Evolutionary conservation across 2,329 filamentous ascomycete genomes (phyloP), one percentile per base, ranked within the genome.

Genomic region (Aureobasidium mangrovei): DNA sequence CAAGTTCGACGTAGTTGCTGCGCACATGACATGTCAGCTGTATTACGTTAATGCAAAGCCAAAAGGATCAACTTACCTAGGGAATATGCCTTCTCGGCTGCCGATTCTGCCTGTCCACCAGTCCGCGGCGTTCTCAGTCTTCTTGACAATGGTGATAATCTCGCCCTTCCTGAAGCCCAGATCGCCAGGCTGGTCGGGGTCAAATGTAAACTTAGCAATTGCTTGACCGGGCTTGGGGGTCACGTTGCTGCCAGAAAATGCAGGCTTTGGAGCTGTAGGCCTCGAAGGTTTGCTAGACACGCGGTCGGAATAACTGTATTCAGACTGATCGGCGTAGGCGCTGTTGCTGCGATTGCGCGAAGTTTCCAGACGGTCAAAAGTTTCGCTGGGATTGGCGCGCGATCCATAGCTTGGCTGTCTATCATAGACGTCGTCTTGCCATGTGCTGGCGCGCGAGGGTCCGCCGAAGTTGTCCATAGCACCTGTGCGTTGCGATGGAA

Each of bases 91-190:
- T 54, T 91, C 87, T 62, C 83, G 80, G 60, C 83, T 80, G 31
- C 91, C 91, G 64, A 96, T 84, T 71, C 86, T 85, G 28, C 93
- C 93, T 18, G 91, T 97, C 93, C 91, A 97, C 91, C 91, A 97
- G 69, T 97, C 91, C 55, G 90, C 91, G 56, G 88, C 86, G 62
- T 86, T 96, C 4, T 97, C 88, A 4, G 91, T 97, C 70, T 87
- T 86, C 76, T 98, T 96, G 55, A 95, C 69, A 56, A 98, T 90
- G 1, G 90, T 96, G 60, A 98, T 96, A 55, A 97, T 71, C 31
- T 98, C 93, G 24, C 93, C 93, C 77, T 98, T 98, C 75, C 95
- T 95, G 73, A 98, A 98, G 0, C 85, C 88, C 55, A 97, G 69
- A 68, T 98, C 91, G 4, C 91, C 91, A 0, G 89, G 83, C 69